Conservation (phyloP, 2,329 filamentous ascomycete genomes). For the Myriosclerotinia duriaeana region DNA sequence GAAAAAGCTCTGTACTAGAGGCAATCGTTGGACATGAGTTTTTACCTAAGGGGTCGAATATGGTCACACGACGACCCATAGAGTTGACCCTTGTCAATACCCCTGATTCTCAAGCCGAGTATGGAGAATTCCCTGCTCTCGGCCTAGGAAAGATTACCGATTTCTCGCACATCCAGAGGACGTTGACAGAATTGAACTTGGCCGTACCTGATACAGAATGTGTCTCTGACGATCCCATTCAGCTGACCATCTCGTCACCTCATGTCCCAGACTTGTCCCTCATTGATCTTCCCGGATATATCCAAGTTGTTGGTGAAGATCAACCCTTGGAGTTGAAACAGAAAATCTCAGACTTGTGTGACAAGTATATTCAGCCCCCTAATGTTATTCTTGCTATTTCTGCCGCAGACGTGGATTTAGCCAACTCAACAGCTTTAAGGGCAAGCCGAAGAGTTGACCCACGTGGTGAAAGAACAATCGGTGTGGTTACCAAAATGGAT, state of each 20-base stretch:
- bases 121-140: conserved; percentile 92
- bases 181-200: conserved; percentile 89
- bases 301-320: conserved; percentile 88
- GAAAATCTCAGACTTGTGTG: conserved; percentile 92
- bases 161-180: conserved; percentile 88
- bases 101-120: conserved; percentile 80
- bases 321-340: conserved; percentile 90
- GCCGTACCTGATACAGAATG: conserved; percentile 89
- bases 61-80: conserved; percentile 95
- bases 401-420: conserved; percentile 93
- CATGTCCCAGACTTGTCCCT: conserved; percentile 93
- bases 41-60: conserved; percentile 94
- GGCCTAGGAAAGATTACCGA: conserved; percentile 88
- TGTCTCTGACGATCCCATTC: conserved; percentile 94
- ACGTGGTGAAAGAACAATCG: conserved; percentile 91
- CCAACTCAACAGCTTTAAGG: conserved; percentile 89
- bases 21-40: conserved; percentile 98
- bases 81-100: conserved; percentile 96
- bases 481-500: conserved; percentile 99
- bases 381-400: conserved; percentile 98
- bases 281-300: conserved; percentile 96
- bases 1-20: conserved; percentile 95
- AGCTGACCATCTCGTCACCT: conserved; percentile 91
- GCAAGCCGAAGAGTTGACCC: conserved; percentile 91
- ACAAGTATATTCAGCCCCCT: conserved; percentile 95